Percentiles rank a stretch among this genome's conserved stretches.
phyloP scores from a whole-genome alignment of 495 filamentous ascomycete species.

The Hyaloscypha hepaticicola region DNA sequence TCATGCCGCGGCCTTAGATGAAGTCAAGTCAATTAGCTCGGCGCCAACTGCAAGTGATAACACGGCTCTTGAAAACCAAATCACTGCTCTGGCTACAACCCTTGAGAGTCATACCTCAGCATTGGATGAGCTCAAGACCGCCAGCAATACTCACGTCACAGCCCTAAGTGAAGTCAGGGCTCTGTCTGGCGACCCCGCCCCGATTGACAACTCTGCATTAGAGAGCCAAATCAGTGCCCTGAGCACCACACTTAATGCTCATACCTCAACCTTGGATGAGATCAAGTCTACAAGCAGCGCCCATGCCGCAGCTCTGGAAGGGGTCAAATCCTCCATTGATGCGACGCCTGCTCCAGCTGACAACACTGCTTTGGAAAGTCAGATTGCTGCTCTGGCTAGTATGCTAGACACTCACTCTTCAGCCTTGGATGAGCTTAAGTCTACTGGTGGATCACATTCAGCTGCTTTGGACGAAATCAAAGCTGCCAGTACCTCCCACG shows the following conservation, averaged over 20 bases:
- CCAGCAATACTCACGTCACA: not conserved
- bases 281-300: constrained; percentile 10
- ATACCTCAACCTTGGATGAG: constrained; percentile 8
- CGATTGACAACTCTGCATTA: not conserved
- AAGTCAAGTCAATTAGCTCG: not conserved
- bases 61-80: constrained; percentile 7
- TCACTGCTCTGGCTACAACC: constrained; percentile 5
- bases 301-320: not conserved
- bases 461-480: constrained; percentile 5
- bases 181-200: not conserved
- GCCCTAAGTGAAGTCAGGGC: not conserved
- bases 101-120: constrained; percentile 19
- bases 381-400: not conserved
- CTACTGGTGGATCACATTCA: not conserved
- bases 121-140: constrained; percentile 15
- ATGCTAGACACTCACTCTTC: not conserved
- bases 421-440: constrained; percentile 5
- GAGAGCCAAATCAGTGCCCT: not conserved
- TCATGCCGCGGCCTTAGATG: constrained; percentile 4
- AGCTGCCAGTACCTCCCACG: not conserved
- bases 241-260: constrained; percentile 3
- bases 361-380: not conserved
- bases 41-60: not conserved
- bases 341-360: not conserved
- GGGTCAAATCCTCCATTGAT: not conserved